phyloP scores from a whole-genome alignment of 495 filamentous ascomycete genomes.

The Trichoderma reesei region DNA sequence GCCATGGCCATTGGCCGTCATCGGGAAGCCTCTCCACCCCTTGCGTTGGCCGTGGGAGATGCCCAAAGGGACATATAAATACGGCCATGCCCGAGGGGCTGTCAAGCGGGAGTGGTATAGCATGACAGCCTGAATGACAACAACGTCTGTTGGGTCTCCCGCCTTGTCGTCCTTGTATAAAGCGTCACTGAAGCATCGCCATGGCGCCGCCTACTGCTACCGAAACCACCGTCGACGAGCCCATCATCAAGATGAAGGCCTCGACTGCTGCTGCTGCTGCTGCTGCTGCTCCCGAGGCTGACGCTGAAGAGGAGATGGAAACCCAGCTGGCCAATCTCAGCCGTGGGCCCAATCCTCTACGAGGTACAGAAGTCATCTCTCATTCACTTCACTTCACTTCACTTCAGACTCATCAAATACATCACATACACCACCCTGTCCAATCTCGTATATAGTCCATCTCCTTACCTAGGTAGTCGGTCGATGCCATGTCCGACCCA shows the following conservation, averaged over 20 bases:
- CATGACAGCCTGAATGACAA: too few species aligned
- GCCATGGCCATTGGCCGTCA: neutral
- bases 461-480: neutral
- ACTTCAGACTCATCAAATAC: too few species aligned
- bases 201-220: slow-evolving; percentile 7
- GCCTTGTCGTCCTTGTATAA: neutral
- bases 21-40: neutral
- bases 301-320: neutral
- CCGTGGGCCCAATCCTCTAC: slow-evolving; percentile 9
- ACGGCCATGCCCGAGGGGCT: too few species aligned
- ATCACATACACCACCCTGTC: too few species aligned
- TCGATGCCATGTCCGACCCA: neutral
- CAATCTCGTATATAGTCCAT: neutral
- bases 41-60: neutral
- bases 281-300: too few species aligned
- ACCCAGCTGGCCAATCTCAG: neutral
- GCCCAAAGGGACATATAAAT: too few species aligned
- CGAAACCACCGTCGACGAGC: neutral
- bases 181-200: neutral
- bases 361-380: neutral
- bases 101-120: too few species aligned
- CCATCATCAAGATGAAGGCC: neutral
- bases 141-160: too few species aligned
- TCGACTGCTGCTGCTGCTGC: neutral
- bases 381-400: neutral